Conservation (phyloP, 2,329 filamentous ascomycete genomes). For the Sporothrix curviconia region DNA sequence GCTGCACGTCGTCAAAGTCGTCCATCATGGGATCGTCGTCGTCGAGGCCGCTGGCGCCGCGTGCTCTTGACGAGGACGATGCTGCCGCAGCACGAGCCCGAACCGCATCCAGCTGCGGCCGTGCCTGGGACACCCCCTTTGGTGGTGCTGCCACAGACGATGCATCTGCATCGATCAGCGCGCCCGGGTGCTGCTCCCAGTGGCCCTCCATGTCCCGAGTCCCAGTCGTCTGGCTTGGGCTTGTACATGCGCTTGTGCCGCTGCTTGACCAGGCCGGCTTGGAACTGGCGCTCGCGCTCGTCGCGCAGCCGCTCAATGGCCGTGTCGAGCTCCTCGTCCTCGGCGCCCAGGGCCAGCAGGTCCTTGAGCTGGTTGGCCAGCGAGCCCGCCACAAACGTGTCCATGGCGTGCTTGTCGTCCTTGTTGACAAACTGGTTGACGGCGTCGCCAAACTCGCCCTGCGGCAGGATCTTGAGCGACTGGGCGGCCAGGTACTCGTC, state of each 20-base stretch:
- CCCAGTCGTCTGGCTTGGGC: constrained; percentile 74
- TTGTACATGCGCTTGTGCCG: constrained; percentile 51
- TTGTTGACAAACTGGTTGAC: constrained; percentile 91
- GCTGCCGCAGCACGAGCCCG: background rate
- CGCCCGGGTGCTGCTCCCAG: constrained; percentile 75
- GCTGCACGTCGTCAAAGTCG: constrained; percentile 46
- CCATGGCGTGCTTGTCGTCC: constrained; percentile 89
- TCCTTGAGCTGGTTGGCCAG: constrained; percentile 64
- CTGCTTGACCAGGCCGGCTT: constrained; percentile 50
- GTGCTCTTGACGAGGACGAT: constrained; percentile 26
- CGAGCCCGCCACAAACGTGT: constrained; percentile 68
- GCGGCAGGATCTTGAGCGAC: constrained; percentile 84
- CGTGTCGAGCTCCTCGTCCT: constrained; percentile 65
- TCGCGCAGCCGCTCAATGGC: constrained; percentile 68
- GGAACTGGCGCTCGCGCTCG: constrained; percentile 65
- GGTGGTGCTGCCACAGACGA: background rate
- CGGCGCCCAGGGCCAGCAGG: constrained; percentile 59
- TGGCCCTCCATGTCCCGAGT: constrained; percentile 81
- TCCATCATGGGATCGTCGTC: constrained; percentile 48
- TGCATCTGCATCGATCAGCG: constrained; percentile 36
- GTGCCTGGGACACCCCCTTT: background rate
- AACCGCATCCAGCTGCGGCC: background rate
- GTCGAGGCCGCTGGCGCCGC: constrained; percentile 32
- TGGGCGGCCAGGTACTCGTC: constrained; percentile 81
- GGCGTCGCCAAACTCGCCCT: constrained; percentile 87